Percentiles rank a stretch among this genome's conserved stretches.
Evolutionary conservation across 257 asterid species (phyloP).

Genomic region (Ligustrum vulgare): DNA sequence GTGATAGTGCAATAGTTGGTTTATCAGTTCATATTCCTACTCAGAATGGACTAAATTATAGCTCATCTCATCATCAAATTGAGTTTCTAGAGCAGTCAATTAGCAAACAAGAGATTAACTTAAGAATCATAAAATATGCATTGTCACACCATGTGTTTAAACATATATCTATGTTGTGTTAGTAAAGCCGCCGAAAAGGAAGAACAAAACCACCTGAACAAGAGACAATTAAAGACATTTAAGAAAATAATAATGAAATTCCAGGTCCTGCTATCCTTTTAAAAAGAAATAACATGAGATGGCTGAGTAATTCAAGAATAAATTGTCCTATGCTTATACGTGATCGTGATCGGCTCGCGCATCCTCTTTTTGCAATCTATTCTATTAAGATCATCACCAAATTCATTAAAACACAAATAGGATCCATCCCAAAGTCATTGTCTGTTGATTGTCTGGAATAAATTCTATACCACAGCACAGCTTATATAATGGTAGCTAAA

Average conservation of each 20-base stretch:
- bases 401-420: too few relatives aligned
- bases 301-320: too few relatives aligned
- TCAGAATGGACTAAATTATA: neutral
- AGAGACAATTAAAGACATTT: neutral
- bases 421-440: too few relatives aligned
- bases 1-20: neutral
- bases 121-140: neutral
- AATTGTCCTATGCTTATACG: neutral
- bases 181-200: neutral
- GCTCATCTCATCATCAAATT: neutral
- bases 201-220: neutral
- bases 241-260: too few relatives aligned
- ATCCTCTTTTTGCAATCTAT: neutral
- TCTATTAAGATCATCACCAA: neutral
- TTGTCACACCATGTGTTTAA: neutral
- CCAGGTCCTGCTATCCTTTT: neutral
- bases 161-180: neutral
- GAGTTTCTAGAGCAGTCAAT: neutral
- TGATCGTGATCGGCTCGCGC: neutral
- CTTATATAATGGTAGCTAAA: too few relatives aligned
- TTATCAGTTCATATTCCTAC: neutral
- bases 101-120: neutral
- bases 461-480: too few relatives aligned
- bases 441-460: too few relatives aligned
- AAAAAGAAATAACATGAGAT: neutral